phyloP scores from a whole-genome alignment of 2,329 filamentous ascomycete genomes.

The Pseudophaeomoniella oleicola region DNA sequence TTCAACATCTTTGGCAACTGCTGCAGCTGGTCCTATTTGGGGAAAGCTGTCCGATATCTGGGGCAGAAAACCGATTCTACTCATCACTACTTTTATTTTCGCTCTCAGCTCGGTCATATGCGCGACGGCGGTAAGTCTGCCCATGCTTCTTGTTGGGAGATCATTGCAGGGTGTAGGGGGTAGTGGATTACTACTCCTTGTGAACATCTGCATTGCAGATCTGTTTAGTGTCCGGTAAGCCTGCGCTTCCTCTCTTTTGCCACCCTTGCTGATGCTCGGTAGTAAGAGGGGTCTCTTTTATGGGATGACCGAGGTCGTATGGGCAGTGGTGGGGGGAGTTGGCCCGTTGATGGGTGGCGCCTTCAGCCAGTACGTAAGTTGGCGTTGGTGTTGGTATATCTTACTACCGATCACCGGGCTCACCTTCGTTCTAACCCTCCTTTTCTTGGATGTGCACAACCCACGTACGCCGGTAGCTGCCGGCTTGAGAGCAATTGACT shows the following conservation, averaged over 20 bases:
- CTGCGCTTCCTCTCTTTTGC: too few species aligned
- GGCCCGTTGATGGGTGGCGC: slow-evolving; percentile 39
- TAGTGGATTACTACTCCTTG: slow-evolving; percentile 35
- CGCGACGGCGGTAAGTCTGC: slow-evolving; percentile 29
- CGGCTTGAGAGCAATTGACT: slow-evolving; percentile 30
- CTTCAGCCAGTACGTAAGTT: slow-evolving; percentile 29
- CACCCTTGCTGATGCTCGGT: too few species aligned
- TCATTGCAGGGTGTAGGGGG: slow-evolving; percentile 39
- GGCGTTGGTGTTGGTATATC: slow-evolving; percentile 46
- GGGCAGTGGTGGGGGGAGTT: slow-evolving; percentile 38
- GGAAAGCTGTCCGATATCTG: slow-evolving; percentile 51
- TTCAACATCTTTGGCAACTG: slow-evolving; percentile 41
- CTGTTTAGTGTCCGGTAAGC: slow-evolving; percentile 36
- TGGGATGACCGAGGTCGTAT: slow-evolving; percentile 37
- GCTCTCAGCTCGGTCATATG: slow-evolving; percentile 33
- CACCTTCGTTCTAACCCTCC: slow-evolving; percentile 32
- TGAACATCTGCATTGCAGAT: slow-evolving; percentile 39
- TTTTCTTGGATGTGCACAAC: slow-evolving; percentile 41
- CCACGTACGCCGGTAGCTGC: slow-evolving; percentile 31
- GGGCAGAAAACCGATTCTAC: slow-evolving; percentile 45
- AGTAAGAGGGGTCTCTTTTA: slow-evolving; percentile 37
- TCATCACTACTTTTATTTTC: slow-evolving; percentile 39
- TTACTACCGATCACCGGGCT: slow-evolving; percentile 37
- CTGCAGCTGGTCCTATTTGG: slow-evolving; percentile 38
- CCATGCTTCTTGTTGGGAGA: slow-evolving; percentile 37